phyloP scores from a whole-genome alignment of 768 basidiomycete genomes.

The Goffeauzyma gilvescens region DNA sequence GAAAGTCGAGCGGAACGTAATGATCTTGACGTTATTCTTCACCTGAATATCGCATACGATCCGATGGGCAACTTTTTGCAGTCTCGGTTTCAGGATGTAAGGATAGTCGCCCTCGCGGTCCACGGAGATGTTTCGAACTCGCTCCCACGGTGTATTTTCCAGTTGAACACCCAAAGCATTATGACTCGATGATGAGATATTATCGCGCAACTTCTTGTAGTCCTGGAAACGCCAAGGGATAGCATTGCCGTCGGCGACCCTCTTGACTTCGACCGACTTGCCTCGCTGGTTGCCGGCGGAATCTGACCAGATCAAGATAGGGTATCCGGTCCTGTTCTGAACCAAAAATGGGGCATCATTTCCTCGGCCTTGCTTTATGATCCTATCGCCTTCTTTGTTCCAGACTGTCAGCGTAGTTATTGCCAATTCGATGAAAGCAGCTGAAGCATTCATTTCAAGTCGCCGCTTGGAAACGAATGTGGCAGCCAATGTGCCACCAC shows the following conservation, averaged over 20 bases:
- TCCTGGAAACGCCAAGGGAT: slow-evolving; percentile 96
- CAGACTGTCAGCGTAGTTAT: slow-evolving; percentile 53
- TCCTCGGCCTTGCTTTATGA: slow-evolving; percentile 60
- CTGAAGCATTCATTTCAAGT: slow-evolving; percentile 75
- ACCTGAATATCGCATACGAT: slow-evolving; percentile 76
- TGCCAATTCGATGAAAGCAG: slow-evolving; percentile 70
- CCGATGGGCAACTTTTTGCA: slow-evolving; percentile 53
- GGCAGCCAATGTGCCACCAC: slow-evolving; percentile 36
- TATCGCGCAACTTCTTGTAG: slow-evolving; percentile 78
- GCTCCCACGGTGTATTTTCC: slow-evolving; percentile 72
- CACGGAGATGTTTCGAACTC: slow-evolving; percentile 67
- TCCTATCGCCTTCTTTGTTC: slow-evolving; percentile 52
- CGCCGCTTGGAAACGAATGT: slow-evolving; percentile 57
- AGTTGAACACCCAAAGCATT: slow-evolving; percentile 75
- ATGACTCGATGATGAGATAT: slow-evolving; percentile 50
- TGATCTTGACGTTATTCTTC: slow-evolving; percentile 77
- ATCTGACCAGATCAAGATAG: slow-evolving; percentile 71
- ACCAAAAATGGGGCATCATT: slow-evolving; percentile 85
- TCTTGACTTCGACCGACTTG: slow-evolving; percentile 39
- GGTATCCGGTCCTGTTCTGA: slow-evolving; percentile 72
- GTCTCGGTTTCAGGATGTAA: slow-evolving; percentile 64
- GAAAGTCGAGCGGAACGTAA: slow-evolving; percentile 82
- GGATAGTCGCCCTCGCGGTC: slow-evolving; percentile 83
- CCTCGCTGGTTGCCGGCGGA: slow-evolving; percentile 37
- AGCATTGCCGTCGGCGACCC: slow-evolving; percentile 52